Evolutionary conservation across 2,329 filamentous ascomycete species (phyloP).

Genomic region (Trichocomaceae sp.): DNA sequence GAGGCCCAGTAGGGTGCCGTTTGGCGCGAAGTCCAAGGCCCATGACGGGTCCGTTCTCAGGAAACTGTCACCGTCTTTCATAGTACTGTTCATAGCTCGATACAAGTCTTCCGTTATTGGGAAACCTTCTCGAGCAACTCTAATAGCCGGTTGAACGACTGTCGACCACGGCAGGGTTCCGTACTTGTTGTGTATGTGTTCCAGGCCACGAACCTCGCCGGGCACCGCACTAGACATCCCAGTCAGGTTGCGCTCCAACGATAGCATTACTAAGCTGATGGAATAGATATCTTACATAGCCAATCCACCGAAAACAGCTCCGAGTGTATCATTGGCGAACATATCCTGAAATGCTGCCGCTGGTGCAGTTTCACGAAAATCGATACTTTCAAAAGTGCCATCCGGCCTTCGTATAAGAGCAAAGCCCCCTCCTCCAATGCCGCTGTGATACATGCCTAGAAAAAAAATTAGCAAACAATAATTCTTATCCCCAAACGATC

Average conservation of each 20-base stretch:
- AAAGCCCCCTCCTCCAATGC: conserved; percentile 87
- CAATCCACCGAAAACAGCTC: conserved; percentile 65
- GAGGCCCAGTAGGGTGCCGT: conserved; percentile 63
- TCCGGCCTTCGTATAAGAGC: conserved; percentile 67
- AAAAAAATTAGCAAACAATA: not conserved
- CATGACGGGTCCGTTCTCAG: conserved; percentile 68
- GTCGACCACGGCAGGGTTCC: conserved; percentile 61
- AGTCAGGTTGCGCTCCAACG: not conserved
- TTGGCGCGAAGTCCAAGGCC: conserved; percentile 82
- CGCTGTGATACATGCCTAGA: conserved; percentile 64
- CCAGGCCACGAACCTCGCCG: conserved; percentile 64
- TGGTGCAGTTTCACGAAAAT: conserved; percentile 85
- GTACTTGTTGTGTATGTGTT: conserved; percentile 63
- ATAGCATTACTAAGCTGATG: not conserved
- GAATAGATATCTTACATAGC: conserved; percentile 44
- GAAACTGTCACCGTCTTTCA: conserved; percentile 53
- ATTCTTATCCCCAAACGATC: not conserved
- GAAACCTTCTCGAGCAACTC: conserved; percentile 69
- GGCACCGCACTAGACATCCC: conserved; percentile 44
- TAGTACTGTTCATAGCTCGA: conserved; percentile 59
- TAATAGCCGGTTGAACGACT: conserved; percentile 67
- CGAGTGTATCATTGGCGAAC: conserved; percentile 64
- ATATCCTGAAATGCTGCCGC: conserved; percentile 76
- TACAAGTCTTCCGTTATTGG: conserved; percentile 65
- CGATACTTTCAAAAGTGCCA: conserved; percentile 77